These are phyloP conservation scores for Backusella morwellensis DNA, from an alignment of 192 early-diverging fungal genomes.

Conservation along the genomic window DNA sequence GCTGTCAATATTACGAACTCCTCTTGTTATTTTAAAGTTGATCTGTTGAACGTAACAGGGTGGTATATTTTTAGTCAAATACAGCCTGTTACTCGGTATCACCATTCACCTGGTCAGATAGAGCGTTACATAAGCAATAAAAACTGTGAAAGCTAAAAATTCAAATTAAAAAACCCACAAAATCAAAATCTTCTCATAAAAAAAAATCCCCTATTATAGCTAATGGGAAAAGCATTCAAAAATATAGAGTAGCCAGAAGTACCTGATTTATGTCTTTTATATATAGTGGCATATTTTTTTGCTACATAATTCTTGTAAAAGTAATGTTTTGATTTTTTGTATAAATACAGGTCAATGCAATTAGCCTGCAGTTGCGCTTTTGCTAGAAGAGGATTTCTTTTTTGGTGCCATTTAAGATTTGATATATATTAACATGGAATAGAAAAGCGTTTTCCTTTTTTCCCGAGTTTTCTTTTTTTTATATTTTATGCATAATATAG, in stretches of 20 bases:
- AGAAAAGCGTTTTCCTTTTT: background rate
- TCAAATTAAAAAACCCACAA: background rate
- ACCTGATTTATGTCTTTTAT: background rate
- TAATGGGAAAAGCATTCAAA: background rate
- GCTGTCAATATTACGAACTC: background rate
- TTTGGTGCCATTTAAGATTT: background rate
- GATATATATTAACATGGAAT: background rate
- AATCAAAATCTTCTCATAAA: background rate
- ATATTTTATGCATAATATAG: too few species aligned
- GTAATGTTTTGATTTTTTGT: too few species aligned
- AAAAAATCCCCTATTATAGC: background rate
- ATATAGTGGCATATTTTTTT: background rate
- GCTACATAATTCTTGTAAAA: background rate
- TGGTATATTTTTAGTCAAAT: background rate
- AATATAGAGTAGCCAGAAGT: background rate
- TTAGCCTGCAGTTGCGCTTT: background rate
- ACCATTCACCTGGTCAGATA: background rate
- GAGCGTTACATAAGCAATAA: background rate
- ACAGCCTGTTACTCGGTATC: background rate
- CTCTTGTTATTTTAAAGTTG: background rate
- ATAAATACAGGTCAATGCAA: background rate
- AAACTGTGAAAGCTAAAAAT: background rate
- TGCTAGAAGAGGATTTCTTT: too few species aligned
- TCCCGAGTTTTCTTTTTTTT: background rate
- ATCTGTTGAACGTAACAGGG: background rate